Conservation (phyloP, 2,329 filamentous ascomycete species). For the Verticillium tricorpus region DNA sequence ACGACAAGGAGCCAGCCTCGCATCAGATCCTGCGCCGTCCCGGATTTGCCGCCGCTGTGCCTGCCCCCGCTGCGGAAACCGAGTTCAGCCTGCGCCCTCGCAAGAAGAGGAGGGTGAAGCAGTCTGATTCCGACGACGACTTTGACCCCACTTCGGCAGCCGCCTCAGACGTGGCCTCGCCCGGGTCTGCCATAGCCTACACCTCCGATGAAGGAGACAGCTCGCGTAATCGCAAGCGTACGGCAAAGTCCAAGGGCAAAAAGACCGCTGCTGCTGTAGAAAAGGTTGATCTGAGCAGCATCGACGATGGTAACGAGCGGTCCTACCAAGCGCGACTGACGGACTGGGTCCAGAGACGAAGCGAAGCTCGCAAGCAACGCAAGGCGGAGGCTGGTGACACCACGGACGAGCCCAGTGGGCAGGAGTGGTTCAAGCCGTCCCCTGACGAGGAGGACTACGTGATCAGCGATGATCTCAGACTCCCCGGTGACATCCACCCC, state of each 20-base stretch:
- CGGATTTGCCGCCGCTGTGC: slow-evolving; percentile 57
- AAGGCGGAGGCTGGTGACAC: slow-evolving; percentile 27
- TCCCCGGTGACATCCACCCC: slow-evolving; percentile 90
- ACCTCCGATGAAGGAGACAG: slow-evolving; percentile 34
- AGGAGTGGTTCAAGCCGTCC: slow-evolving; percentile 81
- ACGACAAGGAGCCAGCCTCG: slow-evolving; percentile 49
- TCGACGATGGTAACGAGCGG: slow-evolving; percentile 87
- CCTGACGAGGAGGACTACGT: slow-evolving; percentile 73
- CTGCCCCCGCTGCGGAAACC: slow-evolving; percentile 29
- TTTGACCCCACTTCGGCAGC: slow-evolving; percentile 30
- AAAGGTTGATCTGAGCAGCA: slow-evolving; percentile 45
- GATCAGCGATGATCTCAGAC: slow-evolving; percentile 69
- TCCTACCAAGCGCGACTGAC: slow-evolving; percentile 72
- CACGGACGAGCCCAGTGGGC: slow-evolving; percentile 38
- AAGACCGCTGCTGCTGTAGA: slow-evolving; percentile 27
- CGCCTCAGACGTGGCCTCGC: slow-evolving; percentile 19
- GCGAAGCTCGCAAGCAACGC: slow-evolving; percentile 32
- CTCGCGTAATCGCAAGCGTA: slow-evolving; percentile 31
- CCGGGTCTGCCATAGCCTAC: slow-evolving; percentile 24
- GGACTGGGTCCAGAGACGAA: slow-evolving; percentile 62
- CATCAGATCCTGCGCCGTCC: slow-evolving; percentile 71
- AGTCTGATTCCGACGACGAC: slow-evolving; percentile 36
- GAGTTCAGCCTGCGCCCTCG: slow-evolving; percentile 57
- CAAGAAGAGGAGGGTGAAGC: slow-evolving; percentile 44
- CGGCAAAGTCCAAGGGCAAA: slow-evolving; percentile 41